Percentiles rank a stretch among this genome's conserved stretches.
Evolutionary conservation across 805 yeast genomes (phyloP).

Genomic region (Suhomyces faveliae): DNA sequence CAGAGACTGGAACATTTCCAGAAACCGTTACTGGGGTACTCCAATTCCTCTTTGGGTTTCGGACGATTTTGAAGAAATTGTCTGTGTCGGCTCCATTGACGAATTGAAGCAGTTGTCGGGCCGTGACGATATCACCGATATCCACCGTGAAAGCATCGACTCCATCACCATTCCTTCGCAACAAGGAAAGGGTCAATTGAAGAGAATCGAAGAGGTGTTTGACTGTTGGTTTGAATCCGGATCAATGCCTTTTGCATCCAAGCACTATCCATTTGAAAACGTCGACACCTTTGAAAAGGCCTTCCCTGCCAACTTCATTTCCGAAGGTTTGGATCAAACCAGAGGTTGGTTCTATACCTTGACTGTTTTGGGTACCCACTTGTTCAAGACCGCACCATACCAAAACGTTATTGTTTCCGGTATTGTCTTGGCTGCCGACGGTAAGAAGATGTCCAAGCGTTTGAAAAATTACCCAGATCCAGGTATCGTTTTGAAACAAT

Average conservation of each 20-base stretch:
- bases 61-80: slow-evolving; percentile 88
- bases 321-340: slow-evolving; percentile 99
- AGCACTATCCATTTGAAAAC: slow-evolving; percentile 94
- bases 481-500: slow-evolving; percentile 68
- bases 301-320: slow-evolving; percentile 96
- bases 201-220: slow-evolving; percentile 94
- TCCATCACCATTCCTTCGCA: slow-evolving; percentile 89
- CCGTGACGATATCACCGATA: slow-evolving; percentile 72
- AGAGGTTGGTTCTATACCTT: slow-evolving; percentile 99
- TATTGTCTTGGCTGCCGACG: slow-evolving; percentile 95
- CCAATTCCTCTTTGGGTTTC: slow-evolving; percentile 98
- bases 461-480: slow-evolving; percentile 98
- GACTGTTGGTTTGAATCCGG: slow-evolving; percentile 99
- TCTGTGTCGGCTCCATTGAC: slow-evolving; percentile 87
- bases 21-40: slow-evolving; percentile 99
- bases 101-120: slow-evolving; percentile 88
- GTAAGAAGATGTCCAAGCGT: slow-evolving; percentile 98
- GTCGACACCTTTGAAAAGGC: slow-evolving; percentile 64
- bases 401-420: slow-evolving; percentile 95
- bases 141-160: slow-evolving; percentile 93
- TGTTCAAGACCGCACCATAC: slow-evolving; percentile 90
- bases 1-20: slow-evolving; percentile 97
- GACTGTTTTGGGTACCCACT: slow-evolving; percentile 91
- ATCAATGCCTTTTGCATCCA: slow-evolving; percentile 96
- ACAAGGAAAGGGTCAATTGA: slow-evolving; percentile 82